Conservation (phyloP, 495 filamentous ascomycete genomes). For the Aspergillus steynii region DNA sequence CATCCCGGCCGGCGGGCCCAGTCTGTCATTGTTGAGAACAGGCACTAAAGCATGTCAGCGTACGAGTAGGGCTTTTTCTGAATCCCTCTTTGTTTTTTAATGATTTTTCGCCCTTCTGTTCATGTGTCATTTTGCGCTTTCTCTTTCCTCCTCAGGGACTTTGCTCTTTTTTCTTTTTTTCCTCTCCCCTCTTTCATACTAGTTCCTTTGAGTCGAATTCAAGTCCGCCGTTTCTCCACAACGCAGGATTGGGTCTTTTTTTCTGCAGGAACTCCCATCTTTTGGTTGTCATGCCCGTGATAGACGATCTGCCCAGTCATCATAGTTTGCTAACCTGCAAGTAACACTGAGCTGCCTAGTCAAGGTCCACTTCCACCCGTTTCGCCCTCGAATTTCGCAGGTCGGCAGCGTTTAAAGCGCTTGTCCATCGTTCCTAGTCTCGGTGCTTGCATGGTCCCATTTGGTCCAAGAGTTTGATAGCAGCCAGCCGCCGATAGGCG, state of each 20-base stretch:
- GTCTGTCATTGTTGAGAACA: slow-evolving; percentile 11
- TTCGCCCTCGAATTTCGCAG: slow-evolving; percentile 13
- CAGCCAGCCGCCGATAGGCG: slow-evolving; percentile 20
- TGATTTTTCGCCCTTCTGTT: slow-evolving; percentile 9
- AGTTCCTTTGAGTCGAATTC: not conserved
- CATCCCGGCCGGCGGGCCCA: slow-evolving; percentile 15
- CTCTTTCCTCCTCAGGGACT: slow-evolving; percentile 4
- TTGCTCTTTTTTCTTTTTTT: slow-evolving; percentile 7
- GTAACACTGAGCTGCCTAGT: slow-evolving; percentile 9
- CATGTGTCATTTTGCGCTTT: slow-evolving; percentile 2
- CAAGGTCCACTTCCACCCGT: slow-evolving; percentile 17
- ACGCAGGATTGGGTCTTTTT: not conserved
- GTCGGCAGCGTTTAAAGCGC: slow-evolving; percentile 42
- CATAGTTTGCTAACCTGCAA: not conserved
- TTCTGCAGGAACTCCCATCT: not conserved
- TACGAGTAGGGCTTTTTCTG: not conserved
- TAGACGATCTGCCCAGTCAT: not conserved
- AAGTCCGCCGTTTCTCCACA: not conserved
- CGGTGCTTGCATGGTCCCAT: slow-evolving; percentile 3
- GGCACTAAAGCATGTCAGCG: slow-evolving; percentile 22
- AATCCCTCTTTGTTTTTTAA: slow-evolving; percentile 8
- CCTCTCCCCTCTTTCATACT: not conserved
- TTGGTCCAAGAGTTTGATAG: not conserved
- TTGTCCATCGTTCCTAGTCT: slow-evolving; percentile 27
- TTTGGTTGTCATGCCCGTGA: not conserved